Evolutionary conservation across 148 eudicot genomes (phyloP), one percentile per base, ranked within the genome.

Genomic region (Fagopyrum tataricum): DNA sequence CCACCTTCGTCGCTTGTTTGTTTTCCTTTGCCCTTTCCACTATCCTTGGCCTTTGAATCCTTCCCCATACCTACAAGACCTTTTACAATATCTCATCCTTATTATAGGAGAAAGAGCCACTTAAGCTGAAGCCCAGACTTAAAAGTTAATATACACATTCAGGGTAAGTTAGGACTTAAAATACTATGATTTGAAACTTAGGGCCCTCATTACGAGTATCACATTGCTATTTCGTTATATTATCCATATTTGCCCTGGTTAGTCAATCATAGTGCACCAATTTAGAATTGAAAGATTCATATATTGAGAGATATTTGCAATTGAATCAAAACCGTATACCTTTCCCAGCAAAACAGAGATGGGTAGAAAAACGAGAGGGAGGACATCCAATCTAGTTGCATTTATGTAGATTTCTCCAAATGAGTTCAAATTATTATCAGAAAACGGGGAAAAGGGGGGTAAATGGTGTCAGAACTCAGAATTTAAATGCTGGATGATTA

Each of bases 1-100:
- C 79, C 93, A 82, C 84, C 71, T 26, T 88, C 94, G 37, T 95
- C 94, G 76, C 94, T 86, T 67, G 79, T 87, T 61, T 83, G 88
- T 59, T 91, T 95, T 77, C 93, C 99, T 84, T 95, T 91, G 5
- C 97, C 96, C 82, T 95, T 94, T 41, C 90, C 93, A 53, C 91
- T 84, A 13, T 87, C 89, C 84, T 85, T 82, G 42, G 90, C 61
- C 82, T 92, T 92, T 1, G 82, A 61, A 70, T 87, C 97, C 80
- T 91, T 91, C 18, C 94, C 97, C 99, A 91, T 95, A 6, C 13
- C 81, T 46, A 43, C 48, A 18, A 23, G 8, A 44, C 4, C 72
- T 43, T 43, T 0, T 14, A 68, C 12, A 68, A 41, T 23, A 40
- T 42, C 24, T 42, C 24, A 42, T 17, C 48, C 26, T 55, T 26